Conservation (phyloP, 352 stramenopile species). For the Lagenidium giganteum region DNA sequence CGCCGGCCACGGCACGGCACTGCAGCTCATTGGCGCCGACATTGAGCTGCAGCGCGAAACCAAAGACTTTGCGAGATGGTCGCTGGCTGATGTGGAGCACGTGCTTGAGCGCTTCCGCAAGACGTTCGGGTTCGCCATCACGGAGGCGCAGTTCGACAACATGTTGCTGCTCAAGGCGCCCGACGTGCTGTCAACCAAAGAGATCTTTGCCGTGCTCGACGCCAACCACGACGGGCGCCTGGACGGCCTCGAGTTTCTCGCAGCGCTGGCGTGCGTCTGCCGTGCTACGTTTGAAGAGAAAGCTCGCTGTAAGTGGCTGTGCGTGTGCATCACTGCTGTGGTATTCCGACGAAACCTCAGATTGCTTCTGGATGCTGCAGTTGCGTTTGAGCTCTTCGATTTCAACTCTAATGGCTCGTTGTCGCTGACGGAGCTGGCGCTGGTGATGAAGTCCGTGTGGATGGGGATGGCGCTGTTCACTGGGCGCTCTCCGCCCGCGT, state of each 20-base stretch:
- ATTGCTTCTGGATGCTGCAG: conserved; percentile 15
- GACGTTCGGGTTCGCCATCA: conserved; percentile 72
- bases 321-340: neutral
- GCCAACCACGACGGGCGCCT: conserved; percentile 69
- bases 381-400: conserved; percentile 75
- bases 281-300: conserved; percentile 78
- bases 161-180: conserved; percentile 60
- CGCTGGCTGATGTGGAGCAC: conserved; percentile 55
- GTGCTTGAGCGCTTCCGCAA: conserved; percentile 62
- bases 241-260: conserved; percentile 76
- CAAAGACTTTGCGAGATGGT: conserved; percentile 75
- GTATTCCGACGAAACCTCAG: too few relatives aligned
- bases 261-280: conserved; percentile 61
- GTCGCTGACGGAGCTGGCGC: conserved; percentile 61
- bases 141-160: conserved; percentile 66
- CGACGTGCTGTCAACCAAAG: conserved; percentile 50
- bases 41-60: conserved; percentile 70
- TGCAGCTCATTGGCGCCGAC: conserved; percentile 46
- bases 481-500: conserved; percentile 12
- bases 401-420: conserved; percentile 77
- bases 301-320: conserved; percentile 47
- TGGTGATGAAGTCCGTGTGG: conserved; percentile 80
- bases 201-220: conserved; percentile 76
- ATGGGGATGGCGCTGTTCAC: conserved; percentile 65
- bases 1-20: conserved; percentile 36